Evolutionary conservation across 2,329 filamentous ascomycete genomes (phyloP).

Genomic region (Colletotrichum eremochloae): DNA sequence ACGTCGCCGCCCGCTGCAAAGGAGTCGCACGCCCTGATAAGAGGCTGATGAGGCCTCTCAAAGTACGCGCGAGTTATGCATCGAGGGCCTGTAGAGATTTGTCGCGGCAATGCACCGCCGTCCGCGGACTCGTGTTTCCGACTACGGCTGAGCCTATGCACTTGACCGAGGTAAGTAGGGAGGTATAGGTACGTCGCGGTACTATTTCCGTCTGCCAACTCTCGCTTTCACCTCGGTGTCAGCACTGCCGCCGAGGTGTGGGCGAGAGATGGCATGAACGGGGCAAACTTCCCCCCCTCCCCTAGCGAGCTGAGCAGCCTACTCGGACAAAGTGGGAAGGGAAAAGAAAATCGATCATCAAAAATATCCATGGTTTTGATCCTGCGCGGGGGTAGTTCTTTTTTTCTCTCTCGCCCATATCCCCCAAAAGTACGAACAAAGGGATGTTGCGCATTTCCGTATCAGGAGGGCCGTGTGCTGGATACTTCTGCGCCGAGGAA

Average conservation of each 20-base stretch:
- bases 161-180: not conserved
- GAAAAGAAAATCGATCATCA: too few species aligned
- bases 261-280: not conserved
- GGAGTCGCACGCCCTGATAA: not conserved
- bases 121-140: not conserved
- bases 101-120: too few species aligned
- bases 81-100: not conserved
- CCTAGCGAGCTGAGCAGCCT: not conserved
- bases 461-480: not conserved
- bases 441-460: constrained; percentile 22
- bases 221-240: constrained; percentile 34
- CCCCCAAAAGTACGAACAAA: not conserved
- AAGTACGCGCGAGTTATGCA: not conserved
- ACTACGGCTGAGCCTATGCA: not conserved
- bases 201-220: not conserved
- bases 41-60: not conserved
- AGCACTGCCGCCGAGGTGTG: constrained; percentile 28
- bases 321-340: not conserved
- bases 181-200: not conserved
- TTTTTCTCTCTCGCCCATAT: too few species aligned
- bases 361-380: not conserved
- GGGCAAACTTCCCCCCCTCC: not conserved
- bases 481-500: not conserved
- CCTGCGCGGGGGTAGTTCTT: not conserved
- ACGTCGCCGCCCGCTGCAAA: not conserved